Evolutionary conservation across 2,329 filamentous ascomycete species (phyloP).

Genomic region (Colletotrichum sansevieriae): DNA sequence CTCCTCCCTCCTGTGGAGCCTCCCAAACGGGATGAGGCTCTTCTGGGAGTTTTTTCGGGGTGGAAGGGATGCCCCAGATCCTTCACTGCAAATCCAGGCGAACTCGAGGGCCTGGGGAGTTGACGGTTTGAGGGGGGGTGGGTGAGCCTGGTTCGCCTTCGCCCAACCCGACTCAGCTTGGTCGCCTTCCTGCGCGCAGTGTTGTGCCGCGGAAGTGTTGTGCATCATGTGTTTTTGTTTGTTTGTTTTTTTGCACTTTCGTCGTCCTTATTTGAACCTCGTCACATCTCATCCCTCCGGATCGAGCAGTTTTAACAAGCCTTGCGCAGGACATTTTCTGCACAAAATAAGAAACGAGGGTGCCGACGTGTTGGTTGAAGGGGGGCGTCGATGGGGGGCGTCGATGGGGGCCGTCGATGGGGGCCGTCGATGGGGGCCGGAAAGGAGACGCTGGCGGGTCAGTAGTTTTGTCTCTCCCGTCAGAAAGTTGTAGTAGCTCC

Average conservation of each 20-base stretch:
- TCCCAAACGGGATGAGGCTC: not conserved
- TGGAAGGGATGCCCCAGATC: slow-evolving; percentile 10
- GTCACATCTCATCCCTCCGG: slow-evolving; percentile 24
- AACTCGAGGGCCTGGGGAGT: slow-evolving; percentile 7
- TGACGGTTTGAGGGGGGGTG: not conserved
- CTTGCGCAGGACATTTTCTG: not conserved
- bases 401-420: not conserved
- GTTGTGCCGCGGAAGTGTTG: not conserved
- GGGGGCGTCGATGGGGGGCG: not conserved
- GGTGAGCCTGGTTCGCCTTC: not conserved
- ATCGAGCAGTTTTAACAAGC: slow-evolving; percentile 4
- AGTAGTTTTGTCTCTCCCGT: not conserved
- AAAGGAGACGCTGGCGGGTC: not conserved
- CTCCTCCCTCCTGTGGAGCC: not conserved
- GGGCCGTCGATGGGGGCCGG: not conserved
- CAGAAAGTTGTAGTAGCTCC: not conserved
- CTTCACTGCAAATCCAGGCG: not conserved
- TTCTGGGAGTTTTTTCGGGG: slow-evolving; percentile 2
- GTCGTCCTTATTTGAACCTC: not conserved
- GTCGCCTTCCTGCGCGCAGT: not conserved
- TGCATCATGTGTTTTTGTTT: not conserved
- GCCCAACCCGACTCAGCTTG: not conserved
- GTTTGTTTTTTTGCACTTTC: slow-evolving; percentile 11
- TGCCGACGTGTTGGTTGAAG: not conserved
- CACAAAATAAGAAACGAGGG: not conserved